Percentiles rank a stretch among this genome's conserved stretches.
These are phyloP conservation scores for Neoconidiobolus thromboides DNA, from an alignment of 371 early-diverging fungal species.

Conservation along the genomic window DNA sequence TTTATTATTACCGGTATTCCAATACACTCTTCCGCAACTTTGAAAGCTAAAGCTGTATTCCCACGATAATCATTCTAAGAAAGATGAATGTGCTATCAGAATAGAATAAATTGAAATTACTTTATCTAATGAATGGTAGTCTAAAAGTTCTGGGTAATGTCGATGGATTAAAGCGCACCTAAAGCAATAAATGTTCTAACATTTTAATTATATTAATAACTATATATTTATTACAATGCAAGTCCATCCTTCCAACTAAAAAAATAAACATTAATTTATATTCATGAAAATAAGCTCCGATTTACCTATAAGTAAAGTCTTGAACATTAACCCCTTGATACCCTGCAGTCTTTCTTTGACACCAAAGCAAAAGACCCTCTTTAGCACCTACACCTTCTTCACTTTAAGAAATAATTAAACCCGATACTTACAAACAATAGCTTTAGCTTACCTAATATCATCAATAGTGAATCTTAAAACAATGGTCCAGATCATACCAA, in stretches of 20 bases:
- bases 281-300: neutral
- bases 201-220: neutral
- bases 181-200: neutral
- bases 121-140: constrained; percentile 68
- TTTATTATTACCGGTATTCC: constrained; percentile 52
- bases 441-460: constrained; percentile 45
- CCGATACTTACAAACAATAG: neutral
- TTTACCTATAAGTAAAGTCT: constrained; percentile 55
- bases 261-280: neutral
- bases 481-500: constrained; percentile 96
- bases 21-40: constrained; percentile 74
- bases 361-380: constrained; percentile 89
- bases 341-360: constrained; percentile 78
- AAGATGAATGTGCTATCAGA: neutral
- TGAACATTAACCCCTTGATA: constrained; percentile 65
- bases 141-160: constrained; percentile 88
- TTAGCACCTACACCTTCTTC: constrained; percentile 85
- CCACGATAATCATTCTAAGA: constrained; percentile 40
- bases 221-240: constrained; percentile 44
- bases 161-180: constrained; percentile 91
- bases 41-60: constrained; percentile 90
- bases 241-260: constrained; percentile 82
- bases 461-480: constrained; percentile 91
- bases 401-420: constrained; percentile 16
- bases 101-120: constrained; percentile 8